phyloP scores from a whole-genome alignment of 2,329 filamentous ascomycete genomes.

The Pseudonectria foliicola region DNA sequence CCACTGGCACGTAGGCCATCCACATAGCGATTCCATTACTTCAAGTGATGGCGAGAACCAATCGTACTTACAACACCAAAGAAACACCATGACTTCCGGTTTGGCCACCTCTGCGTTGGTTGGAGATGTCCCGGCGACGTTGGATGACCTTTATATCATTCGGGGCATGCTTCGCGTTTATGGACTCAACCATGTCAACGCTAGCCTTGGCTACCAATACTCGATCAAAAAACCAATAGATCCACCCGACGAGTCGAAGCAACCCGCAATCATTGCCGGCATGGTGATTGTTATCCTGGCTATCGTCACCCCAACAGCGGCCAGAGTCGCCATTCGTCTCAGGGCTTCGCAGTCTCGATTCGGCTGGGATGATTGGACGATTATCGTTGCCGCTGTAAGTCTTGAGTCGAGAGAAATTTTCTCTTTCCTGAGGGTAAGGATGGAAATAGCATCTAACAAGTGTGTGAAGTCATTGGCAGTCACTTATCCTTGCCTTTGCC shows the following conservation, averaged over 20 bases:
- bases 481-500: slow-evolving; percentile 3
- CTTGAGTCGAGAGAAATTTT: not conserved
- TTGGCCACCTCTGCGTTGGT: slow-evolving; percentile 5
- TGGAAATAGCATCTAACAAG: too few species aligned
- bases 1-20: too few species aligned
- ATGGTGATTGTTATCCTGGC: slow-evolving; percentile 11
- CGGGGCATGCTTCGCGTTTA: slow-evolving; percentile 7
- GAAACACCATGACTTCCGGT: too few species aligned
- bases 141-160: slow-evolving; percentile 6
- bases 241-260: slow-evolving; percentile 5
- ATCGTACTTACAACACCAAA: too few species aligned
- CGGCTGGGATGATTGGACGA: slow-evolving; percentile 8
- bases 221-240: slow-evolving; percentile 3
- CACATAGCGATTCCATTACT: too few species aligned
- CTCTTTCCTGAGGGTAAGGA: too few species aligned
- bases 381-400: slow-evolving; percentile 7
- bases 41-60: too few species aligned
- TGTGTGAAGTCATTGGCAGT: slow-evolving; percentile 2
- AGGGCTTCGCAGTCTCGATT: slow-evolving; percentile 1
- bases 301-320: slow-evolving; percentile 4
- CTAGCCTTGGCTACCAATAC: slow-evolving; percentile 3
- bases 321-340: slow-evolving; percentile 4
- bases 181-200: slow-evolving; percentile 3
- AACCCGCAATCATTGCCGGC: slow-evolving; percentile 4
- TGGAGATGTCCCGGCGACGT: slow-evolving; percentile 3